Base-by-base conservation (phyloP, 352 stramenopile species). In the Plasmopara muralis region DNA sequence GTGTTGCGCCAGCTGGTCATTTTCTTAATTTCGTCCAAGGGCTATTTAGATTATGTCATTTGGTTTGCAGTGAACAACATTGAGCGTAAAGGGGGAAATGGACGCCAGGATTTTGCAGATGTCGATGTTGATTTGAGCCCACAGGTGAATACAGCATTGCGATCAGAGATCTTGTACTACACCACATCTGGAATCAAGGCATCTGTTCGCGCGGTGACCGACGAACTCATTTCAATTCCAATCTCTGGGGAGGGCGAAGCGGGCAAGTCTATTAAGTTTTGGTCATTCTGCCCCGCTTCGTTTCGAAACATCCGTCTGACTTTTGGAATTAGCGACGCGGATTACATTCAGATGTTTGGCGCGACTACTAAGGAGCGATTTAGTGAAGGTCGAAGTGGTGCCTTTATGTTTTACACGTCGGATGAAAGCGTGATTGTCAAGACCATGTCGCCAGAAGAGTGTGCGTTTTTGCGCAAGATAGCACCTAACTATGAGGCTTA, bases 391-490 rank as follows among this genome's bases (percentile, higher is more conserved):
- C 72, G 80, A 20, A 91, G 75, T 68, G 87, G 87, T 37, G 86
- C 84, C 38, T 97, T 96, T 74, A 93, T 97, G 79, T 97, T 96
- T 62, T 95, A 93, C 60, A 94, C 84, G 9, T 75, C 70, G 14
- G 86, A 96, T 54, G 78, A 93, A 53, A 83, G 82, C 25, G 62
- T 95, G 29, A 94, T 97, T 55, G 79, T 89, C 13, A 97, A 97
- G 66, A 95, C 86, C n/a, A 93, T 95, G 72, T 88, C 78, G 4
- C 69, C 78, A 0, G 70, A 89, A 64, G 88, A 97, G 61, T 92
- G 83, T 54, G 71, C 79, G 31, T 90, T 92, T 47, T 60, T 97
- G 52, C 79, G 84, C 41, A 89, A 87, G 45, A 95, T 97, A 18
- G 70, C 85, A 9, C 68, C 67, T 0, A 84, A 87, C 53, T 97